These are phyloP conservation scores for Penicillium mononematosum DNA, from an alignment of 495 filamentous ascomycete genomes.

Conservation along the genomic window DNA sequence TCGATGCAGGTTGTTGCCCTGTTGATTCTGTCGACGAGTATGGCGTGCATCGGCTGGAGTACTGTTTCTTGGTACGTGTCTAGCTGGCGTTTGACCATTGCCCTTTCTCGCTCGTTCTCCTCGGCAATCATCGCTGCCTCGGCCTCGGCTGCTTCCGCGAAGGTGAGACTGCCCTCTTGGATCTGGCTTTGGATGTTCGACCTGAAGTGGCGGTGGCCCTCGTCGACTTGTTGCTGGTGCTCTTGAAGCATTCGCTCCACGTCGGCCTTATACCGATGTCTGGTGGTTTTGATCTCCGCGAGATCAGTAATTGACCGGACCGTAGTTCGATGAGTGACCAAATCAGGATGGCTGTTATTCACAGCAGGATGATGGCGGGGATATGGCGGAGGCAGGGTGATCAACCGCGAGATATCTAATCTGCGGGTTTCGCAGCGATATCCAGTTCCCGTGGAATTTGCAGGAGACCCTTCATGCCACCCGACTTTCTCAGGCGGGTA, in stretches of 20 bases:
- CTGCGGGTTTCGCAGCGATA: constrained; percentile 42
- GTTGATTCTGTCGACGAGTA: constrained; percentile 63
- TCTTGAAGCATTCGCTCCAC: constrained; percentile 38
- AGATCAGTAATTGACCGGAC: constrained; percentile 78
- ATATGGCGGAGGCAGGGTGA: constrained; percentile 91
- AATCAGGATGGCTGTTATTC: constrained; percentile 90
- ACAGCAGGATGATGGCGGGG: constrained; percentile 92
- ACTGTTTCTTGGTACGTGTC: constrained; percentile 74
- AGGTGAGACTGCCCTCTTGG: constrained; percentile 69
- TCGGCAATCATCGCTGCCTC: constrained; percentile 64
- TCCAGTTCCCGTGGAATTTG: constrained; percentile 18
- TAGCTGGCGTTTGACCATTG: constrained; percentile 67
- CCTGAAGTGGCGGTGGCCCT: constrained; percentile 51
- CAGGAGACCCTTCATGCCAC: constrained; percentile 63
- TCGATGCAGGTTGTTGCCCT: constrained; percentile 66
- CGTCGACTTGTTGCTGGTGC: constrained; percentile 42
- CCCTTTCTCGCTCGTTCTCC: constrained; percentile 59
- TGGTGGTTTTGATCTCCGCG: constrained; percentile 65
- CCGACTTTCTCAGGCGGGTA: constrained; percentile 86
- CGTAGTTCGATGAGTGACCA: constrained; percentile 70
- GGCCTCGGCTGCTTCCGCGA: constrained; percentile 75
- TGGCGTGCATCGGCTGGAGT: constrained; percentile 71
- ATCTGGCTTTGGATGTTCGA: constrained; percentile 72
- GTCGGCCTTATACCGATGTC: constrained; percentile 54
- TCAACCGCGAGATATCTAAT: constrained; percentile 85